Conservation (phyloP, 768 basidiomycete species). For the Cubamyces sp. region DNA sequence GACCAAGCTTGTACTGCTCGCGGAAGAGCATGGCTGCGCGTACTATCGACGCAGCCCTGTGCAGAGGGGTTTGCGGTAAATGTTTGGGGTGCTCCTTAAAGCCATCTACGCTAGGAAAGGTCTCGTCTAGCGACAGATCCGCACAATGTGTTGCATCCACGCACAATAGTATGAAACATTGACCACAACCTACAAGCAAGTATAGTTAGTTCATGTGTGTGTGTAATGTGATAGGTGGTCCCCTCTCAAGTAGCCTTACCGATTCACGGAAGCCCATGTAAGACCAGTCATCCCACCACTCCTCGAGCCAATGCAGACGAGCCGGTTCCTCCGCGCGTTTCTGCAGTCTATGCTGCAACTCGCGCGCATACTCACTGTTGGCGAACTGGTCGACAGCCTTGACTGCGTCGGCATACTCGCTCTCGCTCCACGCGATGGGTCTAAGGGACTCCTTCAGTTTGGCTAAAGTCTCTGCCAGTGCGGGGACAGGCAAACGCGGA, state of each 20-base stretch:
- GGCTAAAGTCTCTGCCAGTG: conserved; percentile 64
- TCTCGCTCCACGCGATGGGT: conserved; percentile 70
- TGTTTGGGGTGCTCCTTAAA: conserved; percentile 70
- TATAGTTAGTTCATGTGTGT: neutral
- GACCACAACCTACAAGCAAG: conserved; percentile 62
- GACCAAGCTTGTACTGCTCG: conserved; percentile 65
- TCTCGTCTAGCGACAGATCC: neutral
- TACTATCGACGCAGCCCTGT: conserved; percentile 73
- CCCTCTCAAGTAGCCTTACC: conserved; percentile 43
- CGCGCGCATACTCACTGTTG: conserved; percentile 39
- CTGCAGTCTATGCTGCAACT: conserved; percentile 69
- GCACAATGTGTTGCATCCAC: conserved; percentile 4
- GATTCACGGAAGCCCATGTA: conserved; percentile 89
- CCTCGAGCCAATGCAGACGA: conserved; percentile 81
- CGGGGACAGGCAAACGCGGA: conserved; percentile 76
- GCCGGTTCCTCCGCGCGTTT: conserved; percentile 50
- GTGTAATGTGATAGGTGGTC: no score
- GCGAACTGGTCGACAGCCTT: conserved; percentile 73
- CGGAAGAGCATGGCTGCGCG: conserved; percentile 78
- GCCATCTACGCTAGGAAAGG: conserved; percentile 57
- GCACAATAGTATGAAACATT: conserved; percentile 95
- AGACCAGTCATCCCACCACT: conserved; percentile 91
- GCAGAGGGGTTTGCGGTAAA: conserved; percentile 57
- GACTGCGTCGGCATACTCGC: conserved; percentile 58
- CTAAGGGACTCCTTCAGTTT: conserved; percentile 71